Base-by-base conservation (phyloP, 192 early-diverging fungal genomes). In the Anaeromyces robustus region DNA sequence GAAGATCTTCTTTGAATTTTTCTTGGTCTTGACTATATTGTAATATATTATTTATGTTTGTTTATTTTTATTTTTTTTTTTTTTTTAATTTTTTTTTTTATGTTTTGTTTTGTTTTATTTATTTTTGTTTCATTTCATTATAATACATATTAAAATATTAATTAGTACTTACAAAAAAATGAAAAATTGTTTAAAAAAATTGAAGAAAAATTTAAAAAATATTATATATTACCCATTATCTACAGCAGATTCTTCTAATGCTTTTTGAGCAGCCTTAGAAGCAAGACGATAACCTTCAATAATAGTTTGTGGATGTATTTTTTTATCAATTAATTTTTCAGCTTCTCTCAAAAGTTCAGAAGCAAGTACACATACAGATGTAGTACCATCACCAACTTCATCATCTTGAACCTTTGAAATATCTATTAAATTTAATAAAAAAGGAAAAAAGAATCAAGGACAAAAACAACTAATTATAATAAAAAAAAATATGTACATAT, bases 321-420 rank as follows among this genome's bases (percentile, higher is more conserved):
- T 95, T 85, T 95, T 93, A 83, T 93, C 92, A 82, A 99, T 90
- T 30, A 99, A 88, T 84, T 91, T 88, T 85, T 99, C 96, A 22
- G 94, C 96, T 89, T 97, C 94, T 39, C 96, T 88, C 81, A 99
- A 90, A 78, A 98, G 87, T 87, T 99, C 97, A 12, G 96, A 94
- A 5, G 96, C 97, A 78, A 99, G 89, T 32, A 99, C 95, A 85
- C 96, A 97, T 22, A 99, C 97, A 2, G 96, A 97, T 31, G 97
- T 99, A n/a, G 97, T 99, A 77, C 97, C 97, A 87, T 99, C 97
- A 43, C 97, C 97, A 29, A 99, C 96, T 87, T 99, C 97, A 85
- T 99, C 96, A 88, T 99, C 97, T 87, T 99, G 97, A 68, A 98
- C 96, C 86, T 99, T 99, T 77, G 96, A 97, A 81, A 98, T 95